phyloP scores from a whole-genome alignment of 2,329 filamentous ascomycete genomes.

The Penicillium sp. region DNA sequence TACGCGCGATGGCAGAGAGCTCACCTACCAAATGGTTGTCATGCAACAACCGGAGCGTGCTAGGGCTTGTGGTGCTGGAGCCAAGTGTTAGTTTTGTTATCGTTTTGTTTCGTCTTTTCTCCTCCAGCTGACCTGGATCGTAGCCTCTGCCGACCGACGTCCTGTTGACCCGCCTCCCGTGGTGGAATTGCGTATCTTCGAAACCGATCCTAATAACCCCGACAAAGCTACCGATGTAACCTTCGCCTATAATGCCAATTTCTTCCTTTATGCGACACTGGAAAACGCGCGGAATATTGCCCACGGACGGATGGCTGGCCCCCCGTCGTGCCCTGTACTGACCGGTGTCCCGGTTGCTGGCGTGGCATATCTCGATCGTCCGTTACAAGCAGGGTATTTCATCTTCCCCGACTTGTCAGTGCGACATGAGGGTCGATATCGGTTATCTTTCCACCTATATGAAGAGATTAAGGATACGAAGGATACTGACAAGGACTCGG shows the following conservation, averaged over 20 bases:
- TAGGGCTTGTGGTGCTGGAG: conserved; percentile 89
- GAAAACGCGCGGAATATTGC: conserved; percentile 83
- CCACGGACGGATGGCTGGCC: conserved; percentile 70
- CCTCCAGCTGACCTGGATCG: conserved; percentile 6
- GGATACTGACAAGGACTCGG: conserved; percentile 65
- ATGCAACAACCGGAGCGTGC: conserved; percentile 94
- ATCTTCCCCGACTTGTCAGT: conserved; percentile 97
- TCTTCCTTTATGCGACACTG: conserved; percentile 93
- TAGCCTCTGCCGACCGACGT: conserved; percentile 81
- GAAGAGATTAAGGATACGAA: conserved; percentile 86
- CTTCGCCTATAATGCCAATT: conserved; percentile 91
- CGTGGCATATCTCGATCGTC: conserved; percentile 92
- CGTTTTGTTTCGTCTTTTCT: not conserved
- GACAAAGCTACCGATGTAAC: conserved; percentile 72
- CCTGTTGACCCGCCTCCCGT: conserved; percentile 95
- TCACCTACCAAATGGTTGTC: conserved; percentile 81
- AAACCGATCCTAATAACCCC: conserved; percentile 54
- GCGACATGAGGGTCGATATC: conserved; percentile 89
- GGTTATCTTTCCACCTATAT: conserved; percentile 88
- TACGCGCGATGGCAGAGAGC: conserved; percentile 72
- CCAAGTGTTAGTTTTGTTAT: conserved; percentile 70
- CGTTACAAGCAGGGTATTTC: conserved; percentile 80
- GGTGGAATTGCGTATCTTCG: conserved; percentile 82
- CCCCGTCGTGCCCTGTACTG: conserved; percentile 75
- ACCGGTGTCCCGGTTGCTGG: conserved; percentile 94